phyloP scores from a whole-genome alignment of 2,329 filamentous ascomycete species.

The Piedraia hortae region DNA sequence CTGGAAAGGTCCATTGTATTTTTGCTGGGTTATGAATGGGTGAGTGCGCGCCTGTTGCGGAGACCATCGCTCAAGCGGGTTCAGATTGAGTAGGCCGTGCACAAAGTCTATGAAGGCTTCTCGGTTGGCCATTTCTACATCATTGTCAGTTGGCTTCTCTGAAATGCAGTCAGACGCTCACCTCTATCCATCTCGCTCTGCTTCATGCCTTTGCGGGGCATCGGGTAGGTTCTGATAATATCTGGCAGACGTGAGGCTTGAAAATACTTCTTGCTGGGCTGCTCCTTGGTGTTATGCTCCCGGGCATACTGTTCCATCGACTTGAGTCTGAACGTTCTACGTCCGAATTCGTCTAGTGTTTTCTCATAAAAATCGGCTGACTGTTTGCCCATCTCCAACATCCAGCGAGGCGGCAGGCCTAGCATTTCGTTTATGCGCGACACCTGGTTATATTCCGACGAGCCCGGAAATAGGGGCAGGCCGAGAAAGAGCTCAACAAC shows the following conservation, averaged over 20 bases:
- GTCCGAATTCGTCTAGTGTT: conserved; percentile 65
- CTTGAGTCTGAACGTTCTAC: conserved; percentile 75
- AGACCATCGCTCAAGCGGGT: conserved; percentile 88
- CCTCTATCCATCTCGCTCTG: conserved; percentile 86
- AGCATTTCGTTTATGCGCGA: conserved; percentile 96
- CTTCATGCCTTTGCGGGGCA: conserved; percentile 99
- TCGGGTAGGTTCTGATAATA: conserved; percentile 91
- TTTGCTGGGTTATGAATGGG: conserved; percentile 94
- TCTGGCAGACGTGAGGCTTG: conserved; percentile 79
- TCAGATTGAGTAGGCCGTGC: conserved; percentile 72
- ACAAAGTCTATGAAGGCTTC: conserved; percentile 97
- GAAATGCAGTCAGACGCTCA: conserved; percentile 18
- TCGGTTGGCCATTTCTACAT: conserved; percentile 85
- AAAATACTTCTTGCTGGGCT: conserved; percentile 99
- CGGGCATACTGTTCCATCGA: conserved; percentile 94
- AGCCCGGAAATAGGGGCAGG: conserved; percentile 79
- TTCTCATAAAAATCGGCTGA: conserved; percentile 95
- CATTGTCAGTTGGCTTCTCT: neutral
- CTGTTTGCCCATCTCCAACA: conserved; percentile 97
- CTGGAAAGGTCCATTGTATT: conserved; percentile 86
- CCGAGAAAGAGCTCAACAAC: conserved; percentile 93
- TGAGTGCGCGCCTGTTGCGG: conserved; percentile 92
- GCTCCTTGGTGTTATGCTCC: conserved; percentile 88
- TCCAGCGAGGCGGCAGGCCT: conserved; percentile 87
- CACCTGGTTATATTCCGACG: conserved; percentile 96